These are phyloP conservation scores for Aspergillus heteromorphus DNA, from an alignment of 495 filamentous ascomycete species.

Conservation along the genomic window DNA sequence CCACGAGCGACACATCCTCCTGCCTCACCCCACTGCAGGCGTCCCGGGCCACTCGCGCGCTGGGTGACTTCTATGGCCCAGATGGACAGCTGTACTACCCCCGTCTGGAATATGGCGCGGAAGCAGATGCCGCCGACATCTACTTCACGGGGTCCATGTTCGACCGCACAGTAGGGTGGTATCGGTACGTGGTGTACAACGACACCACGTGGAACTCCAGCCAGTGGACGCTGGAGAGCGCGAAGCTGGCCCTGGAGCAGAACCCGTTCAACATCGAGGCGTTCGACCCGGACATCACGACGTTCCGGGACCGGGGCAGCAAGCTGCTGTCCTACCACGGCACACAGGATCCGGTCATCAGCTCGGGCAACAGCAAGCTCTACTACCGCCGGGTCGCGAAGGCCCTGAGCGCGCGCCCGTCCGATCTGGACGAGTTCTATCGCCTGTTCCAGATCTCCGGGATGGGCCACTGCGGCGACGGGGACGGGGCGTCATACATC, in stretches of 20 bases:
- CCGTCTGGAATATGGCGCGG: conserved; percentile 43
- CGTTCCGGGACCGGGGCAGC: conserved; percentile 37
- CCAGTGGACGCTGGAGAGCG: conserved; percentile 35
- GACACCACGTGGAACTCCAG: conserved; percentile 44
- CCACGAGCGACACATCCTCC: conserved; percentile 21
- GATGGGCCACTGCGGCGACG: conserved; percentile 47
- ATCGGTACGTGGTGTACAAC: conserved; percentile 50
- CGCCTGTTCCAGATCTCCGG: conserved; percentile 57
- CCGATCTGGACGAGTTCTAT: conserved; percentile 51
- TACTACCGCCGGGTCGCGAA: conserved; percentile 42
- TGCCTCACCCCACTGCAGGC: conserved; percentile 57
- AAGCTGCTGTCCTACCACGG: conserved; percentile 51
- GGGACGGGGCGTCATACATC: conserved; percentile 51
- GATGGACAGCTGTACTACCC: conserved; percentile 54
- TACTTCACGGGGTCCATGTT: conserved; percentile 39
- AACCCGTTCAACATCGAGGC: conserved; percentile 48
- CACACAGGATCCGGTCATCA: conserved; percentile 41
- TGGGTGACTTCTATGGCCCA: conserved; percentile 45
- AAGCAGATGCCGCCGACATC: conserved; percentile 23
- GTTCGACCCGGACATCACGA: conserved; percentile 42
- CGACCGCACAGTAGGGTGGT: conserved; percentile 41
- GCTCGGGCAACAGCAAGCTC: conserved; percentile 35
- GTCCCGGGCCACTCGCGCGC: conserved; percentile 47
- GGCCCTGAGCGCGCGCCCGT: conserved; percentile 35
- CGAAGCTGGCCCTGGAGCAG: conserved; percentile 28